phyloP scores from a whole-genome alignment of 1,284 basidiomycete species.

The Apiotrichum siamense region DNA sequence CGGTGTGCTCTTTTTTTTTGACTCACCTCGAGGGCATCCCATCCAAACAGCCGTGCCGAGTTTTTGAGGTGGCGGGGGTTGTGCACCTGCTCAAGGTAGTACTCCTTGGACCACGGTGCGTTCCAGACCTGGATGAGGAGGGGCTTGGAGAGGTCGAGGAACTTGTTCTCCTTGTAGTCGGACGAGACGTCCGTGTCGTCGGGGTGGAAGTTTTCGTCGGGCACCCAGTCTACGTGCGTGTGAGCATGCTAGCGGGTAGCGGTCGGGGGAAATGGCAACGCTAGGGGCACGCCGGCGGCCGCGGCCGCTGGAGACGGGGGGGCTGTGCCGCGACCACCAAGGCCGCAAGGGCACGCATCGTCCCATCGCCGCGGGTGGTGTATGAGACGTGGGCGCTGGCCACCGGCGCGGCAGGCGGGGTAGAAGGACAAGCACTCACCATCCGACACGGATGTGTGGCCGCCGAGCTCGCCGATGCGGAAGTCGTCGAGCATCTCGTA shows the following conservation, averaged over 20 bases:
- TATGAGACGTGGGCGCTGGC: too few species aligned
- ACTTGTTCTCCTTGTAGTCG: constrained; percentile 82
- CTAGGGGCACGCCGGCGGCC: too few species aligned
- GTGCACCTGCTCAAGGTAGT: constrained; percentile 94
- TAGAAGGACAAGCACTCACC: too few species aligned
- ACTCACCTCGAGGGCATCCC: constrained; percentile 63
- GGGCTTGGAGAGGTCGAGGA: constrained; percentile 85
- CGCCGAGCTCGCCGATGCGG: constrained; percentile 70
- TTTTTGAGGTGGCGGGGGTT: constrained; percentile 85
- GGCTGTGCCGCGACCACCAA: too few species aligned
- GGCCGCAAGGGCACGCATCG: too few species aligned
- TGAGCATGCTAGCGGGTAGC: too few species aligned
- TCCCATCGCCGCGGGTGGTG: too few species aligned
- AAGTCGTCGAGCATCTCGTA: constrained; percentile 90
- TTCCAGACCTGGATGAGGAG: constrained; percentile 49
- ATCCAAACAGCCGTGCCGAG: constrained; percentile 72
- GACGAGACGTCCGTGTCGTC: constrained; percentile 71
- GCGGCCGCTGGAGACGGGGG: too few species aligned
- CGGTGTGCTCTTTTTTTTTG: too few species aligned
- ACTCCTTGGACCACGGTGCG: constrained; percentile 65
- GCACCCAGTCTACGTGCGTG: constrained; percentile 88
- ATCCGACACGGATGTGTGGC: constrained; percentile 67
- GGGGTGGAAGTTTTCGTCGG: constrained; percentile 79
- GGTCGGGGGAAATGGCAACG: too few species aligned
- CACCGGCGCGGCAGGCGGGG: too few species aligned